phyloP scores from a whole-genome alignment of 2,329 filamentous ascomycete genomes.

The Pseudocercospora macadamiae region DNA sequence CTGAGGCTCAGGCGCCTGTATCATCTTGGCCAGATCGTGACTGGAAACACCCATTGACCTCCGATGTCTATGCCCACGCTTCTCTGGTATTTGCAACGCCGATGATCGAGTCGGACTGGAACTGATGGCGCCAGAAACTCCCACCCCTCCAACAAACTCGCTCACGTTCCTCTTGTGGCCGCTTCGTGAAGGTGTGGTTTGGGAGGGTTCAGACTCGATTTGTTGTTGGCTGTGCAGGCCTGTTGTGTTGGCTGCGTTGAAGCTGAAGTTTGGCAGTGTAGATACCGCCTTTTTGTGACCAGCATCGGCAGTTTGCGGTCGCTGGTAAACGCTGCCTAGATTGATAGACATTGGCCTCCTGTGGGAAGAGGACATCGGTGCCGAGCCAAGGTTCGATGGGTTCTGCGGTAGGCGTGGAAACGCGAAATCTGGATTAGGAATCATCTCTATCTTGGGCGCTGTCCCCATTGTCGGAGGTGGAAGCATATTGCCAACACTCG shows the following conservation, averaged over 20 bases:
- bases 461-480: constrained; percentile 32
- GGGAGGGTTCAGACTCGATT: constrained; percentile 27
- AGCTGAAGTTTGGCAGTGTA: constrained; percentile 52
- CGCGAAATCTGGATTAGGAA: constrained; percentile 53
- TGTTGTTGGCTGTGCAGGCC: constrained; percentile 33
- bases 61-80: constrained; percentile 67
- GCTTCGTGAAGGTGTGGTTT: constrained; percentile 56
- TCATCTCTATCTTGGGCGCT: constrained; percentile 43
- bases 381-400: constrained; percentile 26
- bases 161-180: constrained; percentile 78
- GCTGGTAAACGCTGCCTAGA: constrained; percentile 32
- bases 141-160: constrained; percentile 80
- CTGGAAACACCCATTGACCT: constrained; percentile 81
- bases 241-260: constrained; percentile 50
- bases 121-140: constrained; percentile 62
- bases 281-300: constrained; percentile 36
- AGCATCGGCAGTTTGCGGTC: constrained; percentile 42
- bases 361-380: constrained; percentile 10
- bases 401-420: constrained; percentile 48
- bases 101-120: constrained; percentile 71
- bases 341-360: constrained; percentile 39
- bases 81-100: constrained; percentile 46
- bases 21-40: constrained; percentile 74
- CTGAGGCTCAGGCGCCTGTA: constrained; percentile 51
- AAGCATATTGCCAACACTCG: constrained; percentile 44